Base-by-base conservation (phyloP, 2,329 filamentous ascomycete species). In the Ploettnerulaceae sp. region DNA sequence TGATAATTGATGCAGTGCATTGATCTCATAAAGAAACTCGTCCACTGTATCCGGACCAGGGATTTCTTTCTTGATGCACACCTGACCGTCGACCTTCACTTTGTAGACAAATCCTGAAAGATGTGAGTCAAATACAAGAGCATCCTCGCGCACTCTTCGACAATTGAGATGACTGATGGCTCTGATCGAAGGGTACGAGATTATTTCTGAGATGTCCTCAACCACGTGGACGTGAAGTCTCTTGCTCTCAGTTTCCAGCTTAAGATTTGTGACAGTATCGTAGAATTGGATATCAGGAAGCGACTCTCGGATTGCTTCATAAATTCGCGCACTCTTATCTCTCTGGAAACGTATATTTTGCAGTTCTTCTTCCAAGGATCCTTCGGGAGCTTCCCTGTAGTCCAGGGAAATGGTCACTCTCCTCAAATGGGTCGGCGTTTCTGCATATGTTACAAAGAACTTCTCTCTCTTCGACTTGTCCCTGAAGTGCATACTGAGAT, bases 21-120 rank as follows among this genome's bases (percentile, higher is more conserved):
- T 96, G 64, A 96, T 86, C 68, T 98, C 93, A 65, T 98, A 98
- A 2, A 97, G 72, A 61, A 98, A 98, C 64, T 97, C 93, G 53
- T 97, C 91, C 15, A 97, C 84, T 0, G 88, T 93, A 60, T 97
- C 91, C 2, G 90, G 91, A 1, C 91, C 90, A 0, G 93, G 93
- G 12, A 98, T 97, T 63, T 98, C 93, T 66, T 98, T 98, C 67
- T 97, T 97, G 68, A 98, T 95, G 59, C 89, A 84, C 1, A 80
- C 71, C 47, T 75, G 70, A 7, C 78, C 81, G 48, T 78, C 72
- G 26, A 89, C 78, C 11, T 71, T 76, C 47, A 98, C 89, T 64
- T 94, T 95, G 74, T 97, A 98, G 14, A 97, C 93, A 63, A 97
- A 98, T 1, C 93, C 93, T 17, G 91, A 97, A 65, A 97, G 80